A percentile compares a stretch with the other conserved stretches of the same genome.
These are phyloP conservation scores for Trichosanthes cucumerina DNA, from an alignment of 306 rosid genomes.

Conservation along the genomic window DNA sequence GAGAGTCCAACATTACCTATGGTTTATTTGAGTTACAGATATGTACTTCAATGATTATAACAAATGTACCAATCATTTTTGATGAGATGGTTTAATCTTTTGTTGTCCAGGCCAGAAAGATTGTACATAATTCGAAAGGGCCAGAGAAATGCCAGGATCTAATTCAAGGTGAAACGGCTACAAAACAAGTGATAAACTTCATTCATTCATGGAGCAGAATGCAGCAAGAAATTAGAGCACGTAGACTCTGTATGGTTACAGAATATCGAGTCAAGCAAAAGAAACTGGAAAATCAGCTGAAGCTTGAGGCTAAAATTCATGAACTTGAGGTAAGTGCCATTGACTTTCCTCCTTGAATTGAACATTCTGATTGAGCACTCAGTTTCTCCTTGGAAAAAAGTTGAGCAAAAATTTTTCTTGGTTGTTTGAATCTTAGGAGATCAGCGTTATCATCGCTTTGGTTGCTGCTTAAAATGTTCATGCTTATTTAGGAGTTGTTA, in stretches of 20 bases:
- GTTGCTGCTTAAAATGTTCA: neutral
- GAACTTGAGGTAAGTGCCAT: conserved; percentile 49
- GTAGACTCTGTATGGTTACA: conserved; percentile 57
- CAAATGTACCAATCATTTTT: neutral
- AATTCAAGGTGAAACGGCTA: conserved; percentile 39
- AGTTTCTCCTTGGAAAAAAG: neutral
- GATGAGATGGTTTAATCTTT: neutral
- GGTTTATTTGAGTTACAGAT: neutral
- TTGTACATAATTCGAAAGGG: conserved; percentile 25
- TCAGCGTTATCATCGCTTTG: neutral
- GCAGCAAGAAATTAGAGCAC: conserved; percentile 56
- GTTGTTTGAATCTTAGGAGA: neutral
- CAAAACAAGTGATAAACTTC: conserved; percentile 40
- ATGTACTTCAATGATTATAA: neutral
- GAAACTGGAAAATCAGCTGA: conserved; percentile 51
- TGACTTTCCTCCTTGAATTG: neutral
- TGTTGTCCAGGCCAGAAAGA: conserved; percentile 45
- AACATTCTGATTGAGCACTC: neutral
- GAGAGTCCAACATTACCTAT: neutral
- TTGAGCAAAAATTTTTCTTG: neutral
- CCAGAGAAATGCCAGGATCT: conserved; percentile 30
- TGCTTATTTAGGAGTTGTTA: neutral
- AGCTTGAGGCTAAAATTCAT: conserved; percentile 61
- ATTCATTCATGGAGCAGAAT: conserved; percentile 69
- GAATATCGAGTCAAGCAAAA: conserved; percentile 49